Percentiles rank a stretch among this genome's conserved stretches.
Conservation (phyloP, 2,329 filamentous ascomycete species). For the Xylaria arbuscula region DNA sequence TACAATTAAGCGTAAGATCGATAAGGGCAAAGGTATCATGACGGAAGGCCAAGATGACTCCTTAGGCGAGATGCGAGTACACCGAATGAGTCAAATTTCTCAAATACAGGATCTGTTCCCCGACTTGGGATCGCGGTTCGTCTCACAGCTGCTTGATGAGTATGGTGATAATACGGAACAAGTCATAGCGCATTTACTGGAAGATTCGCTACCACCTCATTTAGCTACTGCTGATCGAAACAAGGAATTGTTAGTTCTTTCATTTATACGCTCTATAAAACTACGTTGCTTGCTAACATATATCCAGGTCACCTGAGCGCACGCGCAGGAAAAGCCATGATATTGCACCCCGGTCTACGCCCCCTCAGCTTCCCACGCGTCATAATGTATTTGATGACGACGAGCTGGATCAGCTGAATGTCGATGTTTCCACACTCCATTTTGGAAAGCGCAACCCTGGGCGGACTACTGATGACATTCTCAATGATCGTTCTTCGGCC, state of each 20-base stretch:
- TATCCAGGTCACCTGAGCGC: slow-evolving; percentile 45
- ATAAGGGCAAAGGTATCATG: slow-evolving; percentile 72
- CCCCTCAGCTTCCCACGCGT: slow-evolving; percentile 65
- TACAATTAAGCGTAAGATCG: slow-evolving; percentile 63
- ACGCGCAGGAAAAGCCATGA: slow-evolving; percentile 52
- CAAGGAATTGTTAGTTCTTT: slow-evolving; percentile 67
- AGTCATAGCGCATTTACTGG: slow-evolving; percentile 83
- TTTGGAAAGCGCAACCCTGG: slow-evolving; percentile 77
- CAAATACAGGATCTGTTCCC: slow-evolving; percentile 96
- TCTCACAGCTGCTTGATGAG: slow-evolving; percentile 81
- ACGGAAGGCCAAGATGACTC: slow-evolving; percentile 53
- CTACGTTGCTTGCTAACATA: slow-evolving; percentile 21
- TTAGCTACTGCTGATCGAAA: slow-evolving; percentile 72
- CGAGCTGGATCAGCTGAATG: slow-evolving; percentile 76
- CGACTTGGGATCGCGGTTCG: slow-evolving; percentile 83
- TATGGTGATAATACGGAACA: slow-evolving; percentile 82
- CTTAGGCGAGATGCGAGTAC: slow-evolving; percentile 72
- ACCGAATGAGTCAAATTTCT: slow-evolving; percentile 84
- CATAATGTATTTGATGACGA: slow-evolving; percentile 85
- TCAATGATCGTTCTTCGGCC: slow-evolving; percentile 71
- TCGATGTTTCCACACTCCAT: slow-evolving; percentile 76
- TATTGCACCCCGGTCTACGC: slow-evolving; percentile 70
- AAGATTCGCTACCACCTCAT: slow-evolving; percentile 77
- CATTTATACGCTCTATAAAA: not conserved
- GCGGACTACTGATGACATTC: slow-evolving; percentile 76